Percentiles rank a stretch among this genome's conserved stretches.
Conservation (phyloP, 2,329 filamentous ascomycete species). For the Xylaria digitata region DNA sequence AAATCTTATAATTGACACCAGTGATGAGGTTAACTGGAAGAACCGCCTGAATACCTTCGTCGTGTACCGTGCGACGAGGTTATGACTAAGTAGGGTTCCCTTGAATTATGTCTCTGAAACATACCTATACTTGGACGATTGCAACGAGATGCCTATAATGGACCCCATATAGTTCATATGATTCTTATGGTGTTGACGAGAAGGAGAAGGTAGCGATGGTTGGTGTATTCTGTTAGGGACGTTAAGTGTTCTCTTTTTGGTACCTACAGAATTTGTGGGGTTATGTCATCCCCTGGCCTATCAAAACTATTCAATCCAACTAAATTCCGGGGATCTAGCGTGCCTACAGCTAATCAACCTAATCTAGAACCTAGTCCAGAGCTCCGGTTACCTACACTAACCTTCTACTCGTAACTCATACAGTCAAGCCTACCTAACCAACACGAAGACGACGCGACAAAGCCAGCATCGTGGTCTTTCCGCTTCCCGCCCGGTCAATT, state of each 20-base stretch:
- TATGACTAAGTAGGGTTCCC: neutral
- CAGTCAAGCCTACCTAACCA: slow-evolving; percentile 9
- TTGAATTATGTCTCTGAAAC: too few species aligned
- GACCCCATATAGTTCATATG: too few species aligned
- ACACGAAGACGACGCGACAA: slow-evolving; percentile 20
- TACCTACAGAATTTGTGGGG: slow-evolving; percentile 14
- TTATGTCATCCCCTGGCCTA: neutral
- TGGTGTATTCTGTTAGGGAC: too few species aligned
- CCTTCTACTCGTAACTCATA: neutral
- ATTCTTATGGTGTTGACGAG: too few species aligned
- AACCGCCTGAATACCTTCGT: neutral
- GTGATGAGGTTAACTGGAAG: neutral
- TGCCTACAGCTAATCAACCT: neutral
- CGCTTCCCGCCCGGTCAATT: neutral
- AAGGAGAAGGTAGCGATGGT: too few species aligned
- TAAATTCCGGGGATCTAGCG: neutral
- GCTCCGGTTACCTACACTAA: neutral
- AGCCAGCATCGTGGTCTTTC: slow-evolving; percentile 13
- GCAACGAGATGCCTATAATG: too few species aligned
- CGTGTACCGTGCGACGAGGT: too few species aligned
- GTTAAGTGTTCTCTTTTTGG: slow-evolving; percentile 3
- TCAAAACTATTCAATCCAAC: slow-evolving; percentile 1
- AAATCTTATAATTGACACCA: neutral
- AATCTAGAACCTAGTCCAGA: neutral
- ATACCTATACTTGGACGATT: too few species aligned